These are phyloP conservation scores for Pleurotus salmoneostramineus DNA, from an alignment of 768 basidiomycete genomes.

Conservation along the genomic window DNA sequence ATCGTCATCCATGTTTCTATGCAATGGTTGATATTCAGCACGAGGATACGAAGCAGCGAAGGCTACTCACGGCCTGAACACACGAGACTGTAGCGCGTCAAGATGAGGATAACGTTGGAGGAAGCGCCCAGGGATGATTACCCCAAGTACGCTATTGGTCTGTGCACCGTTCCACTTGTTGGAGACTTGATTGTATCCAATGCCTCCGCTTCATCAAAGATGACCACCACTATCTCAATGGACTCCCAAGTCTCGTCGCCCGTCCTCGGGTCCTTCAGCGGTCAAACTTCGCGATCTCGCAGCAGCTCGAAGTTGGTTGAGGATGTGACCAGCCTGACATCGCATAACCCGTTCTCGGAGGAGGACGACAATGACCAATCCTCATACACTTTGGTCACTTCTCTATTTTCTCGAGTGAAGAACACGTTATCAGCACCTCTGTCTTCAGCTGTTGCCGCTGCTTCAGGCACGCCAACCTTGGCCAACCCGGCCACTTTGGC, in stretches of 20 bases:
- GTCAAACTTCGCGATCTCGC: constrained; percentile 53
- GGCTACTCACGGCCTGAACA: not conserved
- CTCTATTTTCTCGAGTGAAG: constrained; percentile 78
- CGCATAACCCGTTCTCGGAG: constrained; percentile 90
- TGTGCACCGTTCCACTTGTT: not conserved
- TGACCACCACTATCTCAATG: constrained; percentile 12
- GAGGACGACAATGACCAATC: constrained; percentile 90
- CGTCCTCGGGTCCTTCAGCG: constrained; percentile 29
- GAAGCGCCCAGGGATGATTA: not conserved
- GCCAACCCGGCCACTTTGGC: constrained; percentile 26
- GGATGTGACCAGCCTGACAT: constrained; percentile 74
- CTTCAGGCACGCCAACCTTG: constrained; percentile 24
- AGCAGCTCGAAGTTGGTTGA: constrained; percentile 54
- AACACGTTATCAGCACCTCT: constrained; percentile 71
- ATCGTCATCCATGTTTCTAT: constrained; percentile 75
- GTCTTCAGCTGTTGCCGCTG: constrained; percentile 44
- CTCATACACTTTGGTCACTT: constrained; percentile 80
- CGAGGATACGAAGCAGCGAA: not conserved
- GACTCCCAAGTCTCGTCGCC: constrained; percentile 29
- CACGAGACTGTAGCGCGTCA: not conserved
- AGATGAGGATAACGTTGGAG: not conserved
- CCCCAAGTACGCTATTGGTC: not conserved
- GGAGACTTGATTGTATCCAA: not conserved
- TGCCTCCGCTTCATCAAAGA: not conserved
- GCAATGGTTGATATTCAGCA: not conserved